Percentiles rank a stretch among this genome's conserved stretches.
These are phyloP conservation scores for Didymella pinodella DNA, from an alignment of 2,329 filamentous ascomycete genomes.

Conservation along the genomic window DNA sequence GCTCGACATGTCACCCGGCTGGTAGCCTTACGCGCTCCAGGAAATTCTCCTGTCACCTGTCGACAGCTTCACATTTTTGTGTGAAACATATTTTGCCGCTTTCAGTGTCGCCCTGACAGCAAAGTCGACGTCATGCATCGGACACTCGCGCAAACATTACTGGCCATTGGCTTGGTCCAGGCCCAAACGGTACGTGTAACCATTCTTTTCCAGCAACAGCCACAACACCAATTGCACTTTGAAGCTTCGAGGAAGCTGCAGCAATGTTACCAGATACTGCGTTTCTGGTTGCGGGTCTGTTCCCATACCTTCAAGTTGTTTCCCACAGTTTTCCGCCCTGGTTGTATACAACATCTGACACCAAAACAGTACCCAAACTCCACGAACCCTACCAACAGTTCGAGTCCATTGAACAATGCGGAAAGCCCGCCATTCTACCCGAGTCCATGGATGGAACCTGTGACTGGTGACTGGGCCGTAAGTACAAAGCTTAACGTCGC, in stretches of 20 bases:
- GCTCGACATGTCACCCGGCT: constrained; percentile 27
- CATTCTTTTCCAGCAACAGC: constrained; percentile 19
- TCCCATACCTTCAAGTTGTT: constrained; percentile 44
- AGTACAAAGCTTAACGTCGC: not conserved
- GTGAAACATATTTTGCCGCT: constrained; percentile 20
- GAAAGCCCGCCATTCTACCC: constrained; percentile 76
- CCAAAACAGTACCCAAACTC: constrained; percentile 43
- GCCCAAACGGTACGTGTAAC: constrained; percentile 43
- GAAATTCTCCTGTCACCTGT: constrained; percentile 23
- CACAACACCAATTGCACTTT: constrained; percentile 22
- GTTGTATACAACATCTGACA: constrained; percentile 36
- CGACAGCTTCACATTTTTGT: constrained; percentile 22
- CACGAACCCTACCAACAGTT: constrained; percentile 36
- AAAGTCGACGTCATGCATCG: constrained; percentile 44
- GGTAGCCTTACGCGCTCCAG: constrained; percentile 24
- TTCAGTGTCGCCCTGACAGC: constrained; percentile 27
- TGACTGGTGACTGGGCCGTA: constrained; percentile 72
- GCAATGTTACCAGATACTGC: constrained; percentile 35
- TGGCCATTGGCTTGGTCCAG: constrained; percentile 40
- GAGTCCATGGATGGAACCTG: constrained; percentile 80
- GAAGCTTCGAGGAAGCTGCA: constrained; percentile 31
- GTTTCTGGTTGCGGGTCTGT: constrained; percentile 37
- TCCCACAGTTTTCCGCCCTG: constrained; percentile 26
- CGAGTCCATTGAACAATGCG: constrained; percentile 38
- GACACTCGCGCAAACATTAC: constrained; percentile 45